phyloP scores from a whole-genome alignment of 164 flowering plant genomes.

The Magnolia changhungtana region DNA sequence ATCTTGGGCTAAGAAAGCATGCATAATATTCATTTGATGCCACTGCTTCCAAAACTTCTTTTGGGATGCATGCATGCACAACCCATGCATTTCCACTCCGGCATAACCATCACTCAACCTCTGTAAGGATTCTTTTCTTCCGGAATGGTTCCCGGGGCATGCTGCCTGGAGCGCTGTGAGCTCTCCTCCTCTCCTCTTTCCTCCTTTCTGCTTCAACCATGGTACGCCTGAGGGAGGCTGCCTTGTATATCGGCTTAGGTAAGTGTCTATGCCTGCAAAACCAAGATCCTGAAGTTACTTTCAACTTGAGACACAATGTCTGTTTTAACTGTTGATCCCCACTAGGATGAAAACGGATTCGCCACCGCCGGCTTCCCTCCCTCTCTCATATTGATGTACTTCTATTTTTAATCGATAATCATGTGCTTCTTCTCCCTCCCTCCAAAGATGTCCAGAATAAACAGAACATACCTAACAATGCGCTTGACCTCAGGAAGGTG shows the following conservation, averaged over 20 bases:
- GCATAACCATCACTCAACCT: conserved; percentile 37
- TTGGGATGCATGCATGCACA: not conserved
- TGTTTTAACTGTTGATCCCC: too few species aligned
- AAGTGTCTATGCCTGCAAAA: conserved; percentile 84
- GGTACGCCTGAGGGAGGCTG: conserved; percentile 40
- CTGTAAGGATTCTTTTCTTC: conserved; percentile 59
- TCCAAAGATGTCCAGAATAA: not conserved
- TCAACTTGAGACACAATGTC: not conserved
- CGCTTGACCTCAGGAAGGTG: conserved; percentile 90
- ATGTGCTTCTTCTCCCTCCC: too few species aligned
- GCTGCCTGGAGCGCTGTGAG: conserved; percentile 86
- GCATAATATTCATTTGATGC: too few species aligned
- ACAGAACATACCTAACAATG: conserved; percentile 53
- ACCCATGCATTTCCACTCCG: too few species aligned
- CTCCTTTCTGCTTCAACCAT: conserved; percentile 55
- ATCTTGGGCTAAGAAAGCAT: too few species aligned
- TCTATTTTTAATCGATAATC: too few species aligned
- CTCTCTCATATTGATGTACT: too few species aligned
- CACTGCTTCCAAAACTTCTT: too few species aligned
- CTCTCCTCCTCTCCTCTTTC: conserved; percentile 72
- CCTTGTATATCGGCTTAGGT: conserved; percentile 80
- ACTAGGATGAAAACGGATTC: too few species aligned
- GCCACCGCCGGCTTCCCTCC: too few species aligned
- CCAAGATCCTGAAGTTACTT: not conserved
- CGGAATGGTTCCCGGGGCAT: conserved; percentile 43